Evolutionary conservation across 257 asterid species (phyloP).

Genomic region (Handroanthus guayacan): DNA sequence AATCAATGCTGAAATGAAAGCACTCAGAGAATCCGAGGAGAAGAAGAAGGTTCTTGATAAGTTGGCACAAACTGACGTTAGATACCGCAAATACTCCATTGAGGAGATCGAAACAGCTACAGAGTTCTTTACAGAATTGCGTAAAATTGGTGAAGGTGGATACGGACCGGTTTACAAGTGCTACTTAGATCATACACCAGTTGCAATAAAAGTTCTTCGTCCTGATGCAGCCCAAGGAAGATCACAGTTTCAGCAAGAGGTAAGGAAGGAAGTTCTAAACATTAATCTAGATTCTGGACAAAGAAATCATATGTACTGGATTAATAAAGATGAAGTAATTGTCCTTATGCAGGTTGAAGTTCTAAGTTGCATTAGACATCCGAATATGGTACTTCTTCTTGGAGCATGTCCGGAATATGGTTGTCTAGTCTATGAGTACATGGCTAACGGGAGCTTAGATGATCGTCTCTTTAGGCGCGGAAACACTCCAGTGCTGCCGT

Average conservation of each 20-base stretch:
- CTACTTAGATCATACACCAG: conserved; percentile 81
- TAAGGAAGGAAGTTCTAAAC: conserved; percentile 21
- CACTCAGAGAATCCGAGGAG: conserved; percentile 74
- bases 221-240: conserved; percentile 96
- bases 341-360: conserved; percentile 74
- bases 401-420: conserved; percentile 98
- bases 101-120: conserved; percentile 91
- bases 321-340: too few relatives aligned
- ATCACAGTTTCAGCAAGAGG: conserved; percentile 98
- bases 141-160: conserved; percentile 95
- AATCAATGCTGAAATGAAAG: conserved; percentile 77
- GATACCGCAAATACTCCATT: conserved; percentile 79
- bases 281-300: not conserved
- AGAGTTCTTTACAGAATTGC: conserved; percentile 59
- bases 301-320: too few relatives aligned
- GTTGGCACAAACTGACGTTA: conserved; percentile 62
- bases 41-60: conserved; percentile 64
- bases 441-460: conserved; percentile 93
- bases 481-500: conserved; percentile 72
- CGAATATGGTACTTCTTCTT: conserved; percentile 96
- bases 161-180: conserved; percentile 90
- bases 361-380: conserved; percentile 87
- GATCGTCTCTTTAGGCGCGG: conserved; percentile 75
- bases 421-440: conserved; percentile 91
- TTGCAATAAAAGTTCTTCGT: conserved; percentile 91